These are phyloP conservation scores for Samsoniella hepiali DNA, from an alignment of 2,329 filamentous ascomycete genomes.

Conservation along the genomic window DNA sequence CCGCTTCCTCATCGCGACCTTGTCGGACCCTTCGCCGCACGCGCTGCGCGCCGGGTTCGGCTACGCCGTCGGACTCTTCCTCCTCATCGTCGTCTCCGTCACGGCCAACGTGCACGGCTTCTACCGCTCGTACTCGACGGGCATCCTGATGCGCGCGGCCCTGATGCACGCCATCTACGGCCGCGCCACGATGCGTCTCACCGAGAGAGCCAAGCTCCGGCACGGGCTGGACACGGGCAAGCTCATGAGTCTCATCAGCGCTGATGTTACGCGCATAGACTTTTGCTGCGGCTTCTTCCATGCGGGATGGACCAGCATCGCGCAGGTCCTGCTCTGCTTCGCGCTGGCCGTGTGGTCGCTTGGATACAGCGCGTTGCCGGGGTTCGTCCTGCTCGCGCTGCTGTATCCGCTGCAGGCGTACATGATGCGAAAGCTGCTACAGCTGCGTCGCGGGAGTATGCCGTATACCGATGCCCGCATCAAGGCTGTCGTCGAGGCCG, in stretches of 20 bases:
- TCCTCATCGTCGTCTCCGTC: slow-evolving; percentile 26
- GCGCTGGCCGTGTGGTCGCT: slow-evolving; percentile 25
- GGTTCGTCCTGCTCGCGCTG: slow-evolving; percentile 26
- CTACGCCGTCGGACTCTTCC: slow-evolving; percentile 26
- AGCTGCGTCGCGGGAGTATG: slow-evolving; percentile 27
- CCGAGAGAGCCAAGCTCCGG: slow-evolving; percentile 21
- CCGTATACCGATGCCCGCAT: slow-evolving; percentile 27
- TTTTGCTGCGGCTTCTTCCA: slow-evolving; percentile 34
- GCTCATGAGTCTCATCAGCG: slow-evolving; percentile 32
- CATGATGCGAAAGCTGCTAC: slow-evolving; percentile 25
- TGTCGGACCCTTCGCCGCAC: slow-evolving; percentile 23
- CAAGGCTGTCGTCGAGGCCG: slow-evolving; percentile 27
- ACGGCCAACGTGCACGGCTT: slow-evolving; percentile 29
- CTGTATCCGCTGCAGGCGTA: slow-evolving; percentile 26
- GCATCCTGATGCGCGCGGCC: slow-evolving; percentile 23
- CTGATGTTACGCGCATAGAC: slow-evolving; percentile 31
- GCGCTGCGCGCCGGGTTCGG: slow-evolving; percentile 23
- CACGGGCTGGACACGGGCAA: slow-evolving; percentile 27
- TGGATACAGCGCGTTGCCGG: slow-evolving; percentile 28
- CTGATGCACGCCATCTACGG: slow-evolving; percentile 25
- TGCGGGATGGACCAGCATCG: slow-evolving; percentile 31
- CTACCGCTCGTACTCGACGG: slow-evolving; percentile 24
- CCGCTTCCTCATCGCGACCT: slow-evolving; percentile 24
- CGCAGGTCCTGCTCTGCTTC: slow-evolving; percentile 31
- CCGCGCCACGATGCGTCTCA: slow-evolving; percentile 24